A percentile compares a stretch with the other conserved stretches of the same genome.
These are phyloP conservation scores for Ceratocystis eucalypticola DNA, from an alignment of 2,329 filamentous ascomycete species.

Conservation along the genomic window DNA sequence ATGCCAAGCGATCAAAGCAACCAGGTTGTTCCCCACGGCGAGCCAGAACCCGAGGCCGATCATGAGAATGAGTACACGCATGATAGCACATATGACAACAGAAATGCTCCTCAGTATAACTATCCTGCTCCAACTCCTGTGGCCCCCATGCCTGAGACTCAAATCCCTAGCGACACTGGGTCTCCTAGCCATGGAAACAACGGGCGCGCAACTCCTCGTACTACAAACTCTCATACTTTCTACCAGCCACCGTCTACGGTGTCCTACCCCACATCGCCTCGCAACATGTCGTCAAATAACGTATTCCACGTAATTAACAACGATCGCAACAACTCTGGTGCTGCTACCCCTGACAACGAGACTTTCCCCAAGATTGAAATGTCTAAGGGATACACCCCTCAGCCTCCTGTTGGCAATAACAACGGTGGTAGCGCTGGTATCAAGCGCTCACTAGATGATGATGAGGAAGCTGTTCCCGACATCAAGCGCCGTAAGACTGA, in stretches of 20 bases:
- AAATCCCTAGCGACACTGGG: conserved; percentile 70
- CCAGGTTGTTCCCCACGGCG: conserved; percentile 40
- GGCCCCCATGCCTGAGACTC: conserved; percentile 58
- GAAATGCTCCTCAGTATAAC: conserved; percentile 55
- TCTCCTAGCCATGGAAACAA: conserved; percentile 51
- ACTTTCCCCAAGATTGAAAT: conserved; percentile 54
- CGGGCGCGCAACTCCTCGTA: conserved; percentile 74
- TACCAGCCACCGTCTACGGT: conserved; percentile 51
- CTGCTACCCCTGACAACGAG: conserved; percentile 53
- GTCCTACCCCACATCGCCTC: conserved; percentile 69
- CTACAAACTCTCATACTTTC: conserved; percentile 53
- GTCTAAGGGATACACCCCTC: conserved; percentile 49
- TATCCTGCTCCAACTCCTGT: conserved; percentile 59
- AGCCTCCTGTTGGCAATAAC: conserved; percentile 52
- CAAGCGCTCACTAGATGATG: conserved; percentile 43
- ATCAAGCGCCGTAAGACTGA: conserved; percentile 66
- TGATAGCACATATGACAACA: conserved; percentile 59
- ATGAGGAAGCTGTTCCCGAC: conserved; percentile 46
- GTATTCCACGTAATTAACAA: conserved; percentile 84
- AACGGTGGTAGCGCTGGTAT: conserved; percentile 34
- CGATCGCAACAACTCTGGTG: conserved; percentile 50
- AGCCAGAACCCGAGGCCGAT: conserved; percentile 57
- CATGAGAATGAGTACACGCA: conserved; percentile 79
- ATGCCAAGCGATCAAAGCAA: conserved; percentile 37
- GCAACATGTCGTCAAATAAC: conserved; percentile 59